Base-by-base conservation (phyloP, 352 stramenopile species). In the Phytophthora brassicae region DNA sequence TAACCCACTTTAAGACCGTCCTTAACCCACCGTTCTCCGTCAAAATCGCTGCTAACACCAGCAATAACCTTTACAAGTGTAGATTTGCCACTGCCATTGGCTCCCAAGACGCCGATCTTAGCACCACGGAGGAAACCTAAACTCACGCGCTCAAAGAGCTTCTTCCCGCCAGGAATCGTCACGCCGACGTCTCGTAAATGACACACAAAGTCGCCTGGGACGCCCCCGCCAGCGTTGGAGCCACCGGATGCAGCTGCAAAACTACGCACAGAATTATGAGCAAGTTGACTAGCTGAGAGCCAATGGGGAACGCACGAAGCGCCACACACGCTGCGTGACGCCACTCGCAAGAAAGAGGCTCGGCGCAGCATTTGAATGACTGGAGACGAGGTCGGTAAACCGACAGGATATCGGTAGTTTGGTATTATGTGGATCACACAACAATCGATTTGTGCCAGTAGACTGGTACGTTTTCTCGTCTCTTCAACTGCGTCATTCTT, bases 11-110 rank as follows among this genome's bases (percentile, higher is more conserved):
- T 87, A 4, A 97, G 54, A 11, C 84, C 88, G 33, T 88, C 78
- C 56, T 95, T 93, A 33, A 91, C 76, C 90, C 89, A 97, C 11
- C 89, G 75, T 66, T 96, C 86, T 22, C 90, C 90, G 59, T 97
- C 88, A 57, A 88, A 93, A 64, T 96, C 86, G 11, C 68, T 79
- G 55, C 67, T 74, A 13, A 98, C 95, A 19, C 96, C 94, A 3
- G 88, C 89, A 63, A 99, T 90, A 16, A 99, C 84, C 77, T 99
- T 99, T 11, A 99, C 78, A 13, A 99, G 77, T 33, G 96, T 99
- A 28, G 92, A 98, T 67, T 98, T 99, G 55, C 94, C 94, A 35
- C 70, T 97, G 49, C 97, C 97, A 70, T 99, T 99, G 4, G 96
- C 66, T 13, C 96, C 96, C 0, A 99, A 79, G 11, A 99, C 79